A percentile compares a stretch with the other conserved stretches of the same genome.
Evolutionary conservation across 768 basidiomycete species (phyloP).

Genomic region (Psilocybe cyanescens): DNA sequence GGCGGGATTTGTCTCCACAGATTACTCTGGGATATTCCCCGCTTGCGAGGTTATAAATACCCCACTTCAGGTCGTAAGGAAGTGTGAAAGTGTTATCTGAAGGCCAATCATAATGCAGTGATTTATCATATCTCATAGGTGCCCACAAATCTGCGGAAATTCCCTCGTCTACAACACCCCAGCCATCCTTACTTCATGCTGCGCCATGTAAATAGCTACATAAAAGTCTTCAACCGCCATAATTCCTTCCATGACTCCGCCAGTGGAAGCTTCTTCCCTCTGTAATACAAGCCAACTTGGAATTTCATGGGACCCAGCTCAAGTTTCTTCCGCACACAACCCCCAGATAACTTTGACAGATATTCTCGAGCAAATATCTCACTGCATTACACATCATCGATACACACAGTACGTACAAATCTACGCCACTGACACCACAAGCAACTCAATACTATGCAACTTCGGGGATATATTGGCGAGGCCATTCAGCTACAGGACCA

Average conservation of each 20-base stretch:
- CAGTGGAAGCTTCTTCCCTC: not conserved
- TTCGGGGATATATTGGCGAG: not conserved
- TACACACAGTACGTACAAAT: not conserved
- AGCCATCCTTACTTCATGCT: no score
- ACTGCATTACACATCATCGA: no score
- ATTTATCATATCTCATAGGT: slow-evolving; percentile 4
- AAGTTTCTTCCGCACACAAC: not conserved
- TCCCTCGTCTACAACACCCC: not conserved
- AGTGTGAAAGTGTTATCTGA: not conserved
- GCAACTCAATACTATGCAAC: not conserved
- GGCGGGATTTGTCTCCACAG: not conserved
- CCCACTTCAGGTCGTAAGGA: no score
- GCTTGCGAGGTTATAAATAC: no score
- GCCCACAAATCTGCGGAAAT: not conserved
- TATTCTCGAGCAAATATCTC: no score
- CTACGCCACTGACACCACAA: not conserved
- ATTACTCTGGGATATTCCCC: not conserved
- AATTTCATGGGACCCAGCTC: no score
- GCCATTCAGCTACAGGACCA: slow-evolving; percentile 6
- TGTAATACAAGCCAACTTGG: no score
- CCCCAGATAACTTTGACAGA: not conserved
- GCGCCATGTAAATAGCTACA: no score
- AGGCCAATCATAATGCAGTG: slow-evolving; percentile 5
- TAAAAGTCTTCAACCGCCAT: not conserved
- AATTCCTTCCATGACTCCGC: not conserved